Base-by-base conservation (phyloP, 805 yeast species). In the Candida nemodendra region DNA sequence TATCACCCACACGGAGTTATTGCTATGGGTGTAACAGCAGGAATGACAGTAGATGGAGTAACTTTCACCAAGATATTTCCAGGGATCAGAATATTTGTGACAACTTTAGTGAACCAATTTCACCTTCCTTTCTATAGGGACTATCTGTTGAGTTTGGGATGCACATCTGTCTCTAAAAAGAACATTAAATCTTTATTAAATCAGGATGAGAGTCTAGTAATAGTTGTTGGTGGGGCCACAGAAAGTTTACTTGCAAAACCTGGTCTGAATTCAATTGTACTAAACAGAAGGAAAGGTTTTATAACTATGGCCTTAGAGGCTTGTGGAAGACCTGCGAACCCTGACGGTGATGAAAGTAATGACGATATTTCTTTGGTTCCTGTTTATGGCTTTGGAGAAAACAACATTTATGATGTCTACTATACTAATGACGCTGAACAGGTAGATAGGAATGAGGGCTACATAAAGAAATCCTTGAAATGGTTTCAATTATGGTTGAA, bases 1-100 rank as follows among this genome's bases (percentile, higher is more conserved):
- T 82, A 87, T 54, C 97, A 90, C 61, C 99, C 99, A 0, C 99
- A 93, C 60, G 99, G 99, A 0, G 90, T 91, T 12, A 89, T 90
- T 9, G 85, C 95, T 1, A 72, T 90, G 74, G 96, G 97, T 2
- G 90, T 83, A 1, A 80, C 90, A 58, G 95, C 95, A 1, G 80
- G 82, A 0, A 67, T 90, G 45, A 88, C 83, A 0, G 85, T 95
- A 4, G 89, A 90, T 43, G 91, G 95, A 16, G 80, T 88, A 4
- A 71, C 76, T 17, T 82, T 84, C 72, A 66, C 76, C 15, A 61
- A 72, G 15, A 47, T 76, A 9, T 87, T 91, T 47, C 96, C 98
- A 0, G 96, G 96, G 0, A 78, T 93, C n/a, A 78, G 79, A 4
- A 69, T 79, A 0, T 81, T 89, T 36, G 72, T 90, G 3, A 68